phyloP scores from a whole-genome alignment of 306 rosid genomes.

The Sphenostylis stenocarpa region DNA sequence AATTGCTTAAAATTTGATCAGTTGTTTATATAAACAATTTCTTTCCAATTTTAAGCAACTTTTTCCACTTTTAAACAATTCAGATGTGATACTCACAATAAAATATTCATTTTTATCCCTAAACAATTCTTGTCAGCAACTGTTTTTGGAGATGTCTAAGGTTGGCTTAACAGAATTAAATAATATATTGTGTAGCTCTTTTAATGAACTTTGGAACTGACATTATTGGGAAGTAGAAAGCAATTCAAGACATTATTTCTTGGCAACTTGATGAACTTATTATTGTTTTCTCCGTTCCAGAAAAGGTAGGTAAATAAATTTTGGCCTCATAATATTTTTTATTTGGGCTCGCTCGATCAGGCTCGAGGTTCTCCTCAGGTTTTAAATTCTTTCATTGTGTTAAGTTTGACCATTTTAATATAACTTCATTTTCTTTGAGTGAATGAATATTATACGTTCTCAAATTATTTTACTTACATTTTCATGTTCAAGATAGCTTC shows the following conservation, averaged over 20 bases:
- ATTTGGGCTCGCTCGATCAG: not conserved
- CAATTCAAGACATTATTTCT: not conserved
- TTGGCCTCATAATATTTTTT: not conserved
- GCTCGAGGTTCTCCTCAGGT: not conserved
- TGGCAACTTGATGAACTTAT: not conserved
- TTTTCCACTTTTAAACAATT: too few relatives aligned
- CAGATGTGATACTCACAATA: too few relatives aligned
- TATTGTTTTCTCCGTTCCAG: not conserved
- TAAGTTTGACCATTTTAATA: not conserved
- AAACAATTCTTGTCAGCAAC: too few relatives aligned
- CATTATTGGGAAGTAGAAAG: not conserved
- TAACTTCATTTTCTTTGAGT: not conserved
- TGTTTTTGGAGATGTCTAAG: too few relatives aligned
- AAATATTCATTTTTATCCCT: too few relatives aligned
- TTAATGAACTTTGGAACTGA: not conserved
- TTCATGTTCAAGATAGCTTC: not conserved
- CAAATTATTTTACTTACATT: not conserved
- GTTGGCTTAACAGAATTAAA: not conserved
- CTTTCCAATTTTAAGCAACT: too few relatives aligned
- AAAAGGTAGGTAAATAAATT: not conserved
- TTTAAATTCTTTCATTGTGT: constrained; percentile 6
- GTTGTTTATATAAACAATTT: too few relatives aligned
- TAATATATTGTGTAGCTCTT: not conserved
- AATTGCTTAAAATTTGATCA: too few relatives aligned
- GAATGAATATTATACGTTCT: not conserved